Conservation (phyloP, 495 filamentous ascomycete species). For the Sordaria brevicollis region DNA sequence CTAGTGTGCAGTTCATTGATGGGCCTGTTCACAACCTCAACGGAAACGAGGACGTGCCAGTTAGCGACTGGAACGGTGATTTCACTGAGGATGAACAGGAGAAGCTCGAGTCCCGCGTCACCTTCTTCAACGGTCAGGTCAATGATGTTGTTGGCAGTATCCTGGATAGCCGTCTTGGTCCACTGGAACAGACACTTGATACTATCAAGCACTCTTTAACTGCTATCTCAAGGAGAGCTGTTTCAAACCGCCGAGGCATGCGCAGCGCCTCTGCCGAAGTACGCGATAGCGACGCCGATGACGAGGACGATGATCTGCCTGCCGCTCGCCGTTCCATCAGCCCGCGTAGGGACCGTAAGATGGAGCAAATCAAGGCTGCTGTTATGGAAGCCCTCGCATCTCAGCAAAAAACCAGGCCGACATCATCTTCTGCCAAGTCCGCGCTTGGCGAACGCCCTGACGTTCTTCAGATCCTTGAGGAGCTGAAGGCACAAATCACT, state of each 20-base stretch:
- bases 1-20: slow-evolving; percentile 30
- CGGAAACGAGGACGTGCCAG: slow-evolving; percentile 50
- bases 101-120: slow-evolving; percentile 59
- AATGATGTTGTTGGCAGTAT: slow-evolving; percentile 72
- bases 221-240: slow-evolving; percentile 29
- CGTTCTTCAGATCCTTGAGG: slow-evolving; percentile 29
- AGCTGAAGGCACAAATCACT: slow-evolving; percentile 40
- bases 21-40: slow-evolving; percentile 58
- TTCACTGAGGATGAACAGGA: slow-evolving; percentile 73
- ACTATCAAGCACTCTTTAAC: slow-evolving; percentile 60
- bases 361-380: slow-evolving; percentile 72
- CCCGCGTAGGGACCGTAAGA: slow-evolving; percentile 59
- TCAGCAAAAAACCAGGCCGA: slow-evolving; percentile 36
- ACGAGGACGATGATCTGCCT: slow-evolving; percentile 72
- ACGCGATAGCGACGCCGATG: slow-evolving; percentile 83
- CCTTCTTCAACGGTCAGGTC: slow-evolving; percentile 82
- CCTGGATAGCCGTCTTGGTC: slow-evolving; percentile 64
- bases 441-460: slow-evolving; percentile 14
- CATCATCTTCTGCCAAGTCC: slow-evolving; percentile 5
- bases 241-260: slow-evolving; percentile 35
- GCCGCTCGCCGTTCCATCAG: slow-evolving; percentile 51
- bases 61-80: slow-evolving; percentile 86
- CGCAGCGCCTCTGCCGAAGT: slow-evolving; percentile 53
- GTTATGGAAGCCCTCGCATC: slow-evolving; percentile 69
- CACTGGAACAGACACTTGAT: slow-evolving; percentile 67